A percentile compares a stretch with the other conserved stretches of the same genome.
phyloP scores from a whole-genome alignment of 352 stramenopile species.

The Globisporangium solare region DNA sequence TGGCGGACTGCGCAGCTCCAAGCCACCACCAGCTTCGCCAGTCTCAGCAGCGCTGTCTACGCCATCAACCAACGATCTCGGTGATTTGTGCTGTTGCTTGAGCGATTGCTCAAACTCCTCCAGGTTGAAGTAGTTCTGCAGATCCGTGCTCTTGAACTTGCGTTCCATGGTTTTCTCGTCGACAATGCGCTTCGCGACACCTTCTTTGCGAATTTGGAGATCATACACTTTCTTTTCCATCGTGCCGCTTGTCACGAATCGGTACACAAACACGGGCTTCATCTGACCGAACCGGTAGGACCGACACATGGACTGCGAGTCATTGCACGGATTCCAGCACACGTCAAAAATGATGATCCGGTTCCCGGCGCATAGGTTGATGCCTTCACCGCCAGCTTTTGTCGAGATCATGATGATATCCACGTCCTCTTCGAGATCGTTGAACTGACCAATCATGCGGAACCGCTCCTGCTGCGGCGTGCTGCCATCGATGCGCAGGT shows the following conservation, averaged over 20 bases:
- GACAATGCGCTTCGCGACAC: slow-evolving; percentile 85
- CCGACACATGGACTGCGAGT: slow-evolving; percentile 91
- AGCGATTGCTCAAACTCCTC: slow-evolving; percentile 75
- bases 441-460: slow-evolving; percentile 77
- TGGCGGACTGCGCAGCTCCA: slow-evolving; percentile 13
- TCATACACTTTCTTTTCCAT: slow-evolving; percentile 94
- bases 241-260: slow-evolving; percentile 87
- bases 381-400: slow-evolving; percentile 81
- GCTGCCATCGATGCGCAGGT: slow-evolving; percentile 80
- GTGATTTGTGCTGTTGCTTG: slow-evolving; percentile 22
- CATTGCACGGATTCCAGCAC: slow-evolving; percentile 90
- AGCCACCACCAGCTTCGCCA: slow-evolving; percentile 7
- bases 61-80: background rate
- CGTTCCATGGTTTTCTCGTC: slow-evolving; percentile 83
- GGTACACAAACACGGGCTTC: slow-evolving; percentile 91
- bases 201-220: slow-evolving; percentile 88
- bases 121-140: slow-evolving; percentile 85
- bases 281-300: slow-evolving; percentile 91
- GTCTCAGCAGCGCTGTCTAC: slow-evolving; percentile 11
- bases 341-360: slow-evolving; percentile 91
- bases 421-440: slow-evolving; percentile 73
- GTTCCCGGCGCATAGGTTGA: slow-evolving; percentile 88
- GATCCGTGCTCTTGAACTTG: slow-evolving; percentile 75
- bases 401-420: slow-evolving; percentile 87
- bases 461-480: slow-evolving; percentile 78